Conservation (phyloP, 805 yeast species). For the Sugiyamaella chiloensis region DNA sequence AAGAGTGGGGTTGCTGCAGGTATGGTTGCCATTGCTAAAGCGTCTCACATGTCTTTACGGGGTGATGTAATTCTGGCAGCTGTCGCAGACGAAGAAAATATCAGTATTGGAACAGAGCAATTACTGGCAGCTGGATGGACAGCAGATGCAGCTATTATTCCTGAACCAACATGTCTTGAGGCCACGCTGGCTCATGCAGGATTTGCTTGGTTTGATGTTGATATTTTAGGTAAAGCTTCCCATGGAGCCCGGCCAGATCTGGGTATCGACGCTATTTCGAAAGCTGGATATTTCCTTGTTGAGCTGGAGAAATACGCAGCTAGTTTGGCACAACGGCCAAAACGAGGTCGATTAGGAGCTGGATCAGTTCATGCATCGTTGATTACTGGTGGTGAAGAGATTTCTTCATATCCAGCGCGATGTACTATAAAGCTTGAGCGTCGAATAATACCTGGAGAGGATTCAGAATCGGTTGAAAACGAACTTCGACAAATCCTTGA, state of each 20-base stretch:
- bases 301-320: not conserved
- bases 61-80: not conserved
- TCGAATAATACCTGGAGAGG: not conserved
- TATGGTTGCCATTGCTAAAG: not conserved
- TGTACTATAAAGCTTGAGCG: not conserved
- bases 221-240: not conserved
- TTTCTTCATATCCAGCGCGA: not conserved
- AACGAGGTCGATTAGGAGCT: not conserved
- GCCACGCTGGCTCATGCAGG: not conserved
- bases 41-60: not conserved
- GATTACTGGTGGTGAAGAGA: not conserved
- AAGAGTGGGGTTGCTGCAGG: not conserved
- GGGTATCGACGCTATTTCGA: not conserved
- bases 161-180: not conserved
- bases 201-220: not conserved
- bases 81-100: not conserved
- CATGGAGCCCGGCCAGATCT: not conserved
- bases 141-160: not conserved
- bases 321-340: not conserved
- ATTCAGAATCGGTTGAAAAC: not conserved
- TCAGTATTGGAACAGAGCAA: not conserved
- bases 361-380: not conserved
- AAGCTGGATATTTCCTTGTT: not conserved
- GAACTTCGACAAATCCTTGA: not conserved
- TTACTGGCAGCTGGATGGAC: not conserved